These are phyloP conservation scores for Globisporangium radiosum DNA, from an alignment of 352 stramenopile genomes.

Conservation along the genomic window DNA sequence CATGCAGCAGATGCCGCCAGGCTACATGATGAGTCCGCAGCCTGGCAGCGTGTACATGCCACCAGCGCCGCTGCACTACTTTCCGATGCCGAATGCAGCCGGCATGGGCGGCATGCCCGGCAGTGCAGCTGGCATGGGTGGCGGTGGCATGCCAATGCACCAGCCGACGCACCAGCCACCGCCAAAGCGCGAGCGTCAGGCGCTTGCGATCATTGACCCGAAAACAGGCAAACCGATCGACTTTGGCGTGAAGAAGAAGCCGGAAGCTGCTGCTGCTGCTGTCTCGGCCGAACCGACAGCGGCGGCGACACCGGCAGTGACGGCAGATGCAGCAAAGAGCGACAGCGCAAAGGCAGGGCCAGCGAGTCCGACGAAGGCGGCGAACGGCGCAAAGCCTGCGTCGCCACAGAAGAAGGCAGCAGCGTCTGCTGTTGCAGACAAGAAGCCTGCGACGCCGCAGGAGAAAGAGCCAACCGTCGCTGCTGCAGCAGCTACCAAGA, in stretches of 20 bases:
- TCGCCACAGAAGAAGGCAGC: slow-evolving; percentile 18
- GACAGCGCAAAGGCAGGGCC: background rate
- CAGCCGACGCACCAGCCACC: slow-evolving; percentile 25
- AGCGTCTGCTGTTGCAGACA: background rate
- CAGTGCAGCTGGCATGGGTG: slow-evolving; percentile 14
- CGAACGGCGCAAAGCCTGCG: slow-evolving; percentile 16
- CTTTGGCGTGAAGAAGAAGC: slow-evolving; percentile 7
- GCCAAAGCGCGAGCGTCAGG: slow-evolving; percentile 41
- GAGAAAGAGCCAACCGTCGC: slow-evolving; percentile 2
- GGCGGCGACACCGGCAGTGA: background rate
- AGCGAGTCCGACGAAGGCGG: slow-evolving; percentile 13
- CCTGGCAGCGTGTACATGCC: slow-evolving; percentile 16
- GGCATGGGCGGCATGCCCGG: background rate
- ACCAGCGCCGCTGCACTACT: slow-evolving; percentile 25
- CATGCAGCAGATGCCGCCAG: slow-evolving; percentile 34
- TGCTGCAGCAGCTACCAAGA: background rate
- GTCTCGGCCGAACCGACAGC: background rate
- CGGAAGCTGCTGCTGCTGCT: too few relatives aligned
- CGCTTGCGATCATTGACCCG: slow-evolving; percentile 27
- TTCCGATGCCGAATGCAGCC: slow-evolving; percentile 27
- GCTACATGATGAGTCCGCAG: slow-evolving; percentile 45
- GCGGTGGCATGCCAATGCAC: slow-evolving; percentile 30
- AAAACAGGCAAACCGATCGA: slow-evolving; percentile 9
- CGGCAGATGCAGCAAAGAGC: slow-evolving; percentile 11
- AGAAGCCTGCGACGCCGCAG: slow-evolving; percentile 3